Conservation (phyloP, 139 green algal genomes). For the Spirogloea muscicola region DNA sequence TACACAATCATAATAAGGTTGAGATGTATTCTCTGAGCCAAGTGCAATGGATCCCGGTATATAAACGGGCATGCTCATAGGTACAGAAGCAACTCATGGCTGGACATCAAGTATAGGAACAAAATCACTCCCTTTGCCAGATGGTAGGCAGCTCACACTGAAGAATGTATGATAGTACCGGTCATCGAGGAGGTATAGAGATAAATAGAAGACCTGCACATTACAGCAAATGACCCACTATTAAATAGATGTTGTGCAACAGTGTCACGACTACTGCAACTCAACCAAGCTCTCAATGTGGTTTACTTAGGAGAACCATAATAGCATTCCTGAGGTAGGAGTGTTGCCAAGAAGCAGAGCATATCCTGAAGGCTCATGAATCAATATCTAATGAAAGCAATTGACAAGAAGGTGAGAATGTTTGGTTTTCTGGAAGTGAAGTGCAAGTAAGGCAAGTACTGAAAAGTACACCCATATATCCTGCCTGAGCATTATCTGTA, state of each 20-base stretch:
- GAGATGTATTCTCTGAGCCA: background rate
- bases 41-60: background rate
- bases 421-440: too few relatives aligned
- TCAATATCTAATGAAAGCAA: too few relatives aligned
- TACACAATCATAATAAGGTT: background rate
- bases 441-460: background rate
- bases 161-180: background rate
- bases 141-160: background rate
- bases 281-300: too few relatives aligned
- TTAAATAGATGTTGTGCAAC: background rate
- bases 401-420: too few relatives aligned
- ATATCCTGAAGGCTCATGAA: too few relatives aligned
- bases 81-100: background rate
- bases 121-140: too few relatives aligned
- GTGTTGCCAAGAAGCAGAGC: too few relatives aligned
- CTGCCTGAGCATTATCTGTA: background rate
- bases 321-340: too few relatives aligned
- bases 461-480: background rate
- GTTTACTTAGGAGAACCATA: too few relatives aligned
- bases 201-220: slow-evolving; percentile 9
- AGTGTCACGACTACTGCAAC: too few relatives aligned
- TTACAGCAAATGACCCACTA: background rate
- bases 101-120: too few relatives aligned
- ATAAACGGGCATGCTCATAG: too few relatives aligned
- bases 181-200: slow-evolving; percentile 8